These are phyloP conservation scores for Pyricularia sp. DNA, from an alignment of 2,329 filamentous ascomycete species.

Conservation along the genomic window DNA sequence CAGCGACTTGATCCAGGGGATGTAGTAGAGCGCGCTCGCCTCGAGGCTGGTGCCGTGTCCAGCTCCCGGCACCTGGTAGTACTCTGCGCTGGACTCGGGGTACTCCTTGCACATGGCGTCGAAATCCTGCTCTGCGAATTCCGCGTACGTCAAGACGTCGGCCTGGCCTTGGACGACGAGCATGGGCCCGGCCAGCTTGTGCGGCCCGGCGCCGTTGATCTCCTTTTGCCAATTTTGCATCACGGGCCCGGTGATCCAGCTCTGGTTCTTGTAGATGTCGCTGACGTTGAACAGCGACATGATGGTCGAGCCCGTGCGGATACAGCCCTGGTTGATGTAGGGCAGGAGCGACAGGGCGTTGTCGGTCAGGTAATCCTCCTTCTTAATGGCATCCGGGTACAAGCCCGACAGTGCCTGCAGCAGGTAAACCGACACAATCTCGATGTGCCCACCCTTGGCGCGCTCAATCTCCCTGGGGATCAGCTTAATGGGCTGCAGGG, in stretches of 20 bases:
- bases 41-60: conserved; percentile 1
- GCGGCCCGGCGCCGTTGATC: conserved; percentile 12
- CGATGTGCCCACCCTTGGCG: conserved; percentile 7
- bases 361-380: conserved; percentile 11
- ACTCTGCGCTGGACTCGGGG: not conserved
- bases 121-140: not conserved
- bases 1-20: not conserved
- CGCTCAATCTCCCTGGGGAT: conserved; percentile 7
- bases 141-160: conserved; percentile 9
- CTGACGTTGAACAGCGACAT: conserved; percentile 7
- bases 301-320: conserved; percentile 8
- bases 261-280: conserved; percentile 9
- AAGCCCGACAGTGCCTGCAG: conserved; percentile 11
- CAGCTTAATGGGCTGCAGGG: conserved; percentile 7
- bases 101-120: not conserved
- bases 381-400: conserved; percentile 7
- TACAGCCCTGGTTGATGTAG: conserved; percentile 9
- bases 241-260: conserved; percentile 7
- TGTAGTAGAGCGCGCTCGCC: conserved; percentile 6
- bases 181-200: conserved; percentile 13
- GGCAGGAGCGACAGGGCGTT: conserved; percentile 2
- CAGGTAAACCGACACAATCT: conserved; percentile 10
- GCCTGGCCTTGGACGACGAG: conserved; percentile 14
- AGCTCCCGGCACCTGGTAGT: not conserved
- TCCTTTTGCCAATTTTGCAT: not conserved